Conservation (phyloP, 108 stramenopile species). For the Fistulifera pelliculosa region DNA sequence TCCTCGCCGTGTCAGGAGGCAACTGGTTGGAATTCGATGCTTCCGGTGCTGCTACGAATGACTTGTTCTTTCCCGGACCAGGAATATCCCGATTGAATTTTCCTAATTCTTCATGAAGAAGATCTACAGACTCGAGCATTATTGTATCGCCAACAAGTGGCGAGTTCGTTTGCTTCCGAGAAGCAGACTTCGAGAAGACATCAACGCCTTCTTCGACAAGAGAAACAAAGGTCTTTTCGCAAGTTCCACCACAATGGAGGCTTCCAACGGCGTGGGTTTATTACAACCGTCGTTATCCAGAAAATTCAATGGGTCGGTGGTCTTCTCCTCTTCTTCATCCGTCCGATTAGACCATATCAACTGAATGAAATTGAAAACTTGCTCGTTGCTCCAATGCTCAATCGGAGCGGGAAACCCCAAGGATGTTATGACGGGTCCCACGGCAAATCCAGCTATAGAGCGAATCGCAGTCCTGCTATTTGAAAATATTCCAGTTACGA, state of each 20-base stretch:
- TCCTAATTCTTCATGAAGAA: no score
- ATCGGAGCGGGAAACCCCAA: constrained; percentile 71
- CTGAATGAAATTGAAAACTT: constrained; percentile 76
- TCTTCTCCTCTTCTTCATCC: constrained; percentile 15
- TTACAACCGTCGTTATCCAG: constrained; percentile 7
- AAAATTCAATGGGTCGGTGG: constrained; percentile 32
- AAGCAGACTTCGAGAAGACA: constrained; percentile 36
- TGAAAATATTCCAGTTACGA: constrained; percentile 75
- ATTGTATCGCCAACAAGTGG: constrained; percentile 20
- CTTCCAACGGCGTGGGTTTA: constrained; percentile 46
- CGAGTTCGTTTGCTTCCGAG: constrained; percentile 34
- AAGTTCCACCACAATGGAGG: constrained; percentile 65
- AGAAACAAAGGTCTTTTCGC: constrained; percentile 56
- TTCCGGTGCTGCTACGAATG: constrained; percentile 44
- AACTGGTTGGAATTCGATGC: constrained; percentile 13
- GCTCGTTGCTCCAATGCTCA: constrained; percentile 79
- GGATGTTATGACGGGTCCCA: constrained; percentile 59
- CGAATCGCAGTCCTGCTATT: constrained; percentile 53
- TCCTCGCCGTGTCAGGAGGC: constrained; percentile 43
- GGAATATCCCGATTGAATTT: background rate
- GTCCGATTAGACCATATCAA: constrained; percentile 62
- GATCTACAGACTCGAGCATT: constrained; percentile 40
- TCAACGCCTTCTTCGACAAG: constrained; percentile 60
- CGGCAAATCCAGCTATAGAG: constrained; percentile 59
- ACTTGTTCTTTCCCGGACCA: background rate